Percentiles rank a stretch among this genome's conserved stretches.
These are phyloP conservation scores for Saccharomycopsis malanga DNA, from an alignment of 805 yeast genomes.

Conservation along the genomic window DNA sequence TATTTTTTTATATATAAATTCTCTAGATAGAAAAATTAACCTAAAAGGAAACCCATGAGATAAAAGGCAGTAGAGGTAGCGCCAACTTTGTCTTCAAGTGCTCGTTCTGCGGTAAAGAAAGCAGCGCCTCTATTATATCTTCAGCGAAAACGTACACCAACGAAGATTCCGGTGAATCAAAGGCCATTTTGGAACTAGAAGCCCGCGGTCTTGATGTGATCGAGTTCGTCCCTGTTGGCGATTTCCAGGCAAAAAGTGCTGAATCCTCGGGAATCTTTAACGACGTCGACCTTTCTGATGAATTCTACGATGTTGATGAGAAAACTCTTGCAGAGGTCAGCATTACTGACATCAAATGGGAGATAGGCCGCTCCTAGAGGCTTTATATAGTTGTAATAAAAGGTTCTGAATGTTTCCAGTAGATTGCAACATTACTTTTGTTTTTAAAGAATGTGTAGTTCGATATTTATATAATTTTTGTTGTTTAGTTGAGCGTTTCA, in stretches of 20 bases:
- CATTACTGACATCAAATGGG: slow-evolving; percentile 67
- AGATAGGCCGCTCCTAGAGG: slow-evolving; percentile 32
- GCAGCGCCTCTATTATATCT: slow-evolving; percentile 25
- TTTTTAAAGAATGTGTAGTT: too few relatives aligned
- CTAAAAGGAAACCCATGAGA: slow-evolving; percentile 24
- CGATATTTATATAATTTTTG: too few relatives aligned
- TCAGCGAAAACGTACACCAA: slow-evolving; percentile 26
- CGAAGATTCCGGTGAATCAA: slow-evolving; percentile 39
- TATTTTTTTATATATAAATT: background rate
- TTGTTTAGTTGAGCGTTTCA: too few relatives aligned
- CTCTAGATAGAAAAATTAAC: background rate
- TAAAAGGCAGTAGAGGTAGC: slow-evolving; percentile 69
- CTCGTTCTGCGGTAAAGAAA: slow-evolving; percentile 44
- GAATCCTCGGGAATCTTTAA: slow-evolving; percentile 45
- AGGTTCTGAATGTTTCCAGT: too few relatives aligned
- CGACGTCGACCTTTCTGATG: slow-evolving; percentile 61
- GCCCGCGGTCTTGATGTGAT: slow-evolving; percentile 76
- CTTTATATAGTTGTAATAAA: too few relatives aligned
- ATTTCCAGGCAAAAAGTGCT: slow-evolving; percentile 47
- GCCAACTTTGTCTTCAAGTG: slow-evolving; percentile 80
- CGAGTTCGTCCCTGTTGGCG: slow-evolving; percentile 62
- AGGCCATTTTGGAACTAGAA: slow-evolving; percentile 62
- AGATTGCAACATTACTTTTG: too few relatives aligned
- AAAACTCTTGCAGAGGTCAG: slow-evolving; percentile 73
- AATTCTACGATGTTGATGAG: slow-evolving; percentile 96